Evolutionary conservation across 2,329 filamentous ascomycete genomes (phyloP).

Genomic region (Aspergillus tamarii): DNA sequence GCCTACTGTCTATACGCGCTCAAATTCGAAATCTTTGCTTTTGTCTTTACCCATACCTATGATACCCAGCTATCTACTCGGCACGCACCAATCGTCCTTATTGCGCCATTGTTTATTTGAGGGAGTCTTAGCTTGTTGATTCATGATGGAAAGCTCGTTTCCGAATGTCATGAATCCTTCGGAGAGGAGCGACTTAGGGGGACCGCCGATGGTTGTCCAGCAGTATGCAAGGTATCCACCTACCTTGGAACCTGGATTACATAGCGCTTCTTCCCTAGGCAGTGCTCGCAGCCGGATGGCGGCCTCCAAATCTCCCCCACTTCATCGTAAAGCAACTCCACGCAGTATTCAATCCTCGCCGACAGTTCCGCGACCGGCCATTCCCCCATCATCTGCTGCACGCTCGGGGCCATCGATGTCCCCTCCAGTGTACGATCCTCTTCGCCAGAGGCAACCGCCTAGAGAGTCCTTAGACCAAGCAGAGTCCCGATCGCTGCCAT

Average conservation of each 20-base stretch:
- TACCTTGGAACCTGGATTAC: slow-evolving; percentile 38
- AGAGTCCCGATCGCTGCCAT: slow-evolving; percentile 62
- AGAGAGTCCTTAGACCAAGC: slow-evolving; percentile 42
- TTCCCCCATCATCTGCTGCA: slow-evolving; percentile 29
- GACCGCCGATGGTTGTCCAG: slow-evolving; percentile 38
- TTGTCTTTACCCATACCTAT: neutral
- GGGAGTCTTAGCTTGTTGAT: slow-evolving; percentile 5
- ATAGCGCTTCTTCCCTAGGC: slow-evolving; percentile 41
- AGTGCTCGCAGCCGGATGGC: slow-evolving; percentile 38
- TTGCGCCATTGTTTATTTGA: neutral
- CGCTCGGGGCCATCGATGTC: slow-evolving; percentile 46
- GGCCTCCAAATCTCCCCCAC: slow-evolving; percentile 38
- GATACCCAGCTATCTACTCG: neutral
- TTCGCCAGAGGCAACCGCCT: slow-evolving; percentile 30
- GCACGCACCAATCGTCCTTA: neutral
- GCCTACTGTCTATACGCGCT: slow-evolving; percentile 4
- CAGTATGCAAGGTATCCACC: slow-evolving; percentile 44
- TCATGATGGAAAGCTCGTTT: slow-evolving; percentile 38
- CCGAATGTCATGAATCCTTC: slow-evolving; percentile 32
- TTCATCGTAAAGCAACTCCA: slow-evolving; percentile 43
- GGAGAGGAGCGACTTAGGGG: slow-evolving; percentile 29
- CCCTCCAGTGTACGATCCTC: slow-evolving; percentile 39
- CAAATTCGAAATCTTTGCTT: neutral
- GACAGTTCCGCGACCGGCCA: slow-evolving; percentile 32
- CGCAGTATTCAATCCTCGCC: slow-evolving; percentile 45